phyloP scores from a whole-genome alignment of 345 rosid species.

The Citrus inodora region DNA sequence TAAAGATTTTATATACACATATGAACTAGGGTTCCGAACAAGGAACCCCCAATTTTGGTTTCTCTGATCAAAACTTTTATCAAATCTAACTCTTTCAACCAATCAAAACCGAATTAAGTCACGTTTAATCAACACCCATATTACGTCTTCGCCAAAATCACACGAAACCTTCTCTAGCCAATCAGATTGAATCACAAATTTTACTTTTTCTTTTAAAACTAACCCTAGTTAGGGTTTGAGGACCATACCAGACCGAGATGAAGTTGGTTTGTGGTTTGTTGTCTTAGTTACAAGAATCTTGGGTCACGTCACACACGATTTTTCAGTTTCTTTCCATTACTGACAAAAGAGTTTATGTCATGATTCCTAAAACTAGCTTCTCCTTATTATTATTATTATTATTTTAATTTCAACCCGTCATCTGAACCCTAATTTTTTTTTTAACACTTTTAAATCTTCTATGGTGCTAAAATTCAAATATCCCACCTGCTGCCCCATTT shows the following conservation, averaged over 20 bases:
- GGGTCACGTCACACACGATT: conserved; percentile 68
- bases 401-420: neutral
- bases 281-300: conserved; percentile 58
- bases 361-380: conserved; percentile 22
- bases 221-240: conserved; percentile 36
- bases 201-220: neutral
- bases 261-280: conserved; percentile 34
- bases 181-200: conserved; percentile 14
- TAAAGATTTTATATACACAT: too few species aligned
- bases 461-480: neutral
- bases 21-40: too few species aligned
- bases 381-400: neutral
- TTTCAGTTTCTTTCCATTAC: conserved; percentile 48
- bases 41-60: conserved; percentile 11
- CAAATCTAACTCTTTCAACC: conserved; percentile 24
- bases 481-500: conserved; percentile 9
- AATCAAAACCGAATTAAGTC: conserved; percentile 21
- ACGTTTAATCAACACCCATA: conserved; percentile 18
- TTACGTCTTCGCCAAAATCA: conserved; percentile 36
- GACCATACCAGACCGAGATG: conserved; percentile 29
- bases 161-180: conserved; percentile 28
- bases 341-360: conserved; percentile 60
- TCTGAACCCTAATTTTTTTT: conserved; percentile 20
- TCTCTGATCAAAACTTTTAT: conserved; percentile 13
- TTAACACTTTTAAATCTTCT: neutral